Conservation (phyloP, 306 rosid genomes). For the Vigna mungo region DNA sequence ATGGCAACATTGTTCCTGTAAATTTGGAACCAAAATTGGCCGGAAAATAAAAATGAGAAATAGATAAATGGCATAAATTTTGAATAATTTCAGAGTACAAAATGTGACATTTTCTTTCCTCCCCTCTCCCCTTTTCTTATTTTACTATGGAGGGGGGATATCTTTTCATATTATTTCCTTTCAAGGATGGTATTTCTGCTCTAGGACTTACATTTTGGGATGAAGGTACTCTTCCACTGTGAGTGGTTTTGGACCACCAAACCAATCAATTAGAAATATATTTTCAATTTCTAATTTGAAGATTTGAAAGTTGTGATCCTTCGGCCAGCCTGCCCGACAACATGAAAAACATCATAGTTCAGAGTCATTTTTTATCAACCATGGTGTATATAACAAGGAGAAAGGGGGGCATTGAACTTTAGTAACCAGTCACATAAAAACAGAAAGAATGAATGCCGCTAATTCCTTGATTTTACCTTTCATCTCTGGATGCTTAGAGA, state of each 20-base stretch:
- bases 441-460: conserved; percentile 30
- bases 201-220: conserved; percentile 40
- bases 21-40: conserved; percentile 26
- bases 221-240: conserved; percentile 72
- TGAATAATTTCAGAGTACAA: neutral
- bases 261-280: conserved; percentile 83
- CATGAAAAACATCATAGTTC: neutral
- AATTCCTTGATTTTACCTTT: conserved; percentile 52
- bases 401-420: conserved; percentile 10
- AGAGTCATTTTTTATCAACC: conserved; percentile 8
- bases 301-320: conserved; percentile 69
- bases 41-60: conserved; percentile 16
- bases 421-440: conserved; percentile 5
- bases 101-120: conserved; percentile 12
- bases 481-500: conserved; percentile 95
- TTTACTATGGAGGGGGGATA: neutral
- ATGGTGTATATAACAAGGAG: conserved; percentile 20
- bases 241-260: conserved; percentile 91
- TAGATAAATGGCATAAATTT: conserved; percentile 7
- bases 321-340: conserved; percentile 76
- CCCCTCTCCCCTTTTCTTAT: neutral
- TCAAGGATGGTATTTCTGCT: conserved; percentile 31
- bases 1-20: conserved; percentile 49
- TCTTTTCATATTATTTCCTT: neutral
- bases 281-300: conserved; percentile 77